A percentile compares a stretch with the other conserved stretches of the same genome.
These are phyloP conservation scores for Hortiboletus flavorubellus DNA, from an alignment of 768 basidiomycete genomes.

Conservation along the genomic window DNA sequence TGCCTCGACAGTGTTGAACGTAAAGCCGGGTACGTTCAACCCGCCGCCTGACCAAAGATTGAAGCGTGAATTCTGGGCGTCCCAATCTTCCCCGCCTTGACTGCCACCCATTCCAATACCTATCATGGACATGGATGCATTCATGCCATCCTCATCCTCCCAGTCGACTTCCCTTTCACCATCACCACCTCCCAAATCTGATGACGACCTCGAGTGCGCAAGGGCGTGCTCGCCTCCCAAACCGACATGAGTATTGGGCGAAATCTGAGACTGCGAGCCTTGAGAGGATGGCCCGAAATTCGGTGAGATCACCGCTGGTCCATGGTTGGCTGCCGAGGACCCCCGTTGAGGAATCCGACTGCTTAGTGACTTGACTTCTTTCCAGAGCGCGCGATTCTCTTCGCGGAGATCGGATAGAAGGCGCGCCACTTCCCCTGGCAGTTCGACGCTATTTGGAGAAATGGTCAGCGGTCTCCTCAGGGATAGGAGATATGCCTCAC, in stretches of 20 bases:
- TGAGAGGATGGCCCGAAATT: constrained; percentile 10
- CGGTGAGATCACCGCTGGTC: background rate
- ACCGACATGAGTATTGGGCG: constrained; percentile 6
- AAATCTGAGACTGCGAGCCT: constrained; percentile 7
- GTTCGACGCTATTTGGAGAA: constrained; percentile 60
- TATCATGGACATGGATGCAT: constrained; percentile 1
- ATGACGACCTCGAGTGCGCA: constrained; percentile 27
- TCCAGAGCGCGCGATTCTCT: constrained; percentile 63
- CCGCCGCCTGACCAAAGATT: constrained; percentile 10
- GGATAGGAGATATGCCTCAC: constrained; percentile 9
- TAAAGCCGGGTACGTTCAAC: constrained; percentile 11
- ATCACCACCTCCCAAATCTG: constrained; percentile 26
- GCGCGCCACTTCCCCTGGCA: constrained; percentile 69
- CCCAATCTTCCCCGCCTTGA: constrained; percentile 26
- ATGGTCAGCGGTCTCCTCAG: constrained; percentile 1
- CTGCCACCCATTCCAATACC: constrained; percentile 15
- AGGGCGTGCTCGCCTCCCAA: constrained; percentile 11
- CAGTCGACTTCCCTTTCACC: constrained; percentile 26
- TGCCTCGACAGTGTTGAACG: constrained; percentile 8
- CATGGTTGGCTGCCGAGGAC: background rate
- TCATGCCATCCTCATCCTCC: constrained; percentile 28
- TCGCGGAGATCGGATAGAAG: constrained; percentile 62
- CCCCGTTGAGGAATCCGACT: constrained; percentile 21
- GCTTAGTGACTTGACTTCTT: constrained; percentile 24
- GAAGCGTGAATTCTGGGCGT: constrained; percentile 16